Conservation (phyloP, 345 rosid species). For the Pistacia atlantica region DNA sequence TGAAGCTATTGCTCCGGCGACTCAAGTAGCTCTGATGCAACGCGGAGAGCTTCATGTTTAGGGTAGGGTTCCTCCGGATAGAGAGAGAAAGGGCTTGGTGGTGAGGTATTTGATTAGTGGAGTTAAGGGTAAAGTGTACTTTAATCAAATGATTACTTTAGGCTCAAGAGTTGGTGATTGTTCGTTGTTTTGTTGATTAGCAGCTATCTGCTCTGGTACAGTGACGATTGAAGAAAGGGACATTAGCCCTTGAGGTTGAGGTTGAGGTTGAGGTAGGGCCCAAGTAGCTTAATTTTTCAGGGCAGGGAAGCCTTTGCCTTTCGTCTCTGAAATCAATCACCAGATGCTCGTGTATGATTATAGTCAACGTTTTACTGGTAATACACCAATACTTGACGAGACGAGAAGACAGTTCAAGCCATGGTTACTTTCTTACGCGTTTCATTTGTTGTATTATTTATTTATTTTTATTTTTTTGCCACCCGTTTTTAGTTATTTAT, state of each 20-base stretch:
- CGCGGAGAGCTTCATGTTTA: constrained; percentile 77
- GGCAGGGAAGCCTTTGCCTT: constrained; percentile 8
- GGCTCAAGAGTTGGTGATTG: constrained; percentile 13
- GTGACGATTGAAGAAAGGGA: constrained; percentile 8
- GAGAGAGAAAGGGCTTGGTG: constrained; percentile 4
- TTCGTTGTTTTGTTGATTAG: background rate
- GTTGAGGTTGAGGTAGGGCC: constrained; percentile 1
- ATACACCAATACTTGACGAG: too few relatives aligned
- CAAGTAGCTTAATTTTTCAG: constrained; percentile 13
- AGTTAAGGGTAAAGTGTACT: constrained; percentile 11
- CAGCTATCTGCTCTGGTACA: background rate
- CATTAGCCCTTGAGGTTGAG: constrained; percentile 16
- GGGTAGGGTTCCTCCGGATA: background rate
- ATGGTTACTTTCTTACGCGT: background rate
- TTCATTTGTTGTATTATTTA: background rate
- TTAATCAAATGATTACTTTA: constrained; percentile 36
- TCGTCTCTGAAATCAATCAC: too few relatives aligned
- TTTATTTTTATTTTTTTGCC: too few relatives aligned
- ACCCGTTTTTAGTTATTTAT: too few relatives aligned
- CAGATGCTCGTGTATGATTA: background rate
- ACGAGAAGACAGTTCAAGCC: too few relatives aligned
- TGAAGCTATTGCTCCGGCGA: constrained; percentile 72
- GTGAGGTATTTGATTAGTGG: constrained; percentile 5
- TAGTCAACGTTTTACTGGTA: constrained; percentile 1
- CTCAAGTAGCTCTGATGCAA: constrained; percentile 78